A percentile compares a stretch with the other conserved stretches of the same genome.
These are phyloP conservation scores for Skeletonema grethae DNA, from an alignment of 108 stramenopile genomes.

Conservation along the genomic window DNA sequence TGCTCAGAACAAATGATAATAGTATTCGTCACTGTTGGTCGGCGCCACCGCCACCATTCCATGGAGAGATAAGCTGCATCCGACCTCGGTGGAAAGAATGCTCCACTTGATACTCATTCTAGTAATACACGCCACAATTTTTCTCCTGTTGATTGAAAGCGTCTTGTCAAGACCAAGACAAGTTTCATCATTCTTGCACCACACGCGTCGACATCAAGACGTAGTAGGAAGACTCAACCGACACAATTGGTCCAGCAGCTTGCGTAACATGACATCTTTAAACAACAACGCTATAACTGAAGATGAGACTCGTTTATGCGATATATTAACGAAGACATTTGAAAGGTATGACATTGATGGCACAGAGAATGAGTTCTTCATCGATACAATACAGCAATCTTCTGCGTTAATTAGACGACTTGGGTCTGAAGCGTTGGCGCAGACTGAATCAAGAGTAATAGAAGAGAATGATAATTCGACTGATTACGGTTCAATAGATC, in stretches of 20 bases:
- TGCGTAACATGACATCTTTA: neutral
- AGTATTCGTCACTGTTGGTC: too few relatives aligned
- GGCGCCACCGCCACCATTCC: too few relatives aligned
- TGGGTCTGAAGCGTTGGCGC: neutral
- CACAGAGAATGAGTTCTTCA: neutral
- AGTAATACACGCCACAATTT: neutral
- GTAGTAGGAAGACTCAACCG: neutral
- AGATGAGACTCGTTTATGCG: neutral
- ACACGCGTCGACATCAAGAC: neutral
- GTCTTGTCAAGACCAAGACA: neutral
- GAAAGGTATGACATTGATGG: neutral
- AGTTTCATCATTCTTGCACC: neutral
- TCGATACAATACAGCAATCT: constrained; percentile 2
- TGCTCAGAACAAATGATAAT: too few relatives aligned
- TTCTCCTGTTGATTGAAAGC: neutral
- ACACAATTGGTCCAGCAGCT: neutral
- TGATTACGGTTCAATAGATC: neutral
- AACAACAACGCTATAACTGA: neutral
- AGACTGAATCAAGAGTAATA: neutral
- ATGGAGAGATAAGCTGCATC: too few relatives aligned
- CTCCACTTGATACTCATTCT: neutral
- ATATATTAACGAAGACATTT: neutral
- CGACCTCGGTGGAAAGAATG: neutral
- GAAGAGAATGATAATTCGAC: neutral
- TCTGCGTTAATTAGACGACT: neutral